These are phyloP conservation scores for Musa troglodytarum DNA, from an alignment of 176 grass and related monocot genomes.

Conservation along the genomic window DNA sequence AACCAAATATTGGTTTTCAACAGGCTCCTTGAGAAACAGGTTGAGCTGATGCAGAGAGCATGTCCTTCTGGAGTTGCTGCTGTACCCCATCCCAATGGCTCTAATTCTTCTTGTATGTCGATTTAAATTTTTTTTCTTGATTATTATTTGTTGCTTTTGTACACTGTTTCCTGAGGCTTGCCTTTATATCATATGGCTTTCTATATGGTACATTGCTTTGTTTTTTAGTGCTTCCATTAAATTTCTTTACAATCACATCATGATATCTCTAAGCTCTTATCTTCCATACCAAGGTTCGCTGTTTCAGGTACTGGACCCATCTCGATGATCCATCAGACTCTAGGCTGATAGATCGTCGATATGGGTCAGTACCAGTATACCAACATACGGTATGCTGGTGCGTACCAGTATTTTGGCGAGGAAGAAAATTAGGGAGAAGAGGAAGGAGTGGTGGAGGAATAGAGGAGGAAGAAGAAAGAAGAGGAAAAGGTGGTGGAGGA, in stretches of 20 bases:
- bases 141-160: neutral
- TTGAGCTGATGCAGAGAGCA: slow-evolving; percentile 68
- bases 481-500: too few relatives aligned
- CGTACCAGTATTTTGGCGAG: too few relatives aligned
- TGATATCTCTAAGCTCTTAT: neutral
- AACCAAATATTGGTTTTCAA: slow-evolving; percentile 85
- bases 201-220: too few relatives aligned
- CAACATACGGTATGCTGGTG: too few relatives aligned
- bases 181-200: neutral
- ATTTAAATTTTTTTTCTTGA: neutral
- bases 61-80: slow-evolving; percentile 43
- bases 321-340: too few relatives aligned
- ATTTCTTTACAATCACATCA: neutral
- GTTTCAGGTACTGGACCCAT: too few relatives aligned
- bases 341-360: too few relatives aligned
- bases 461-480: too few relatives aligned
- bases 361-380: too few relatives aligned
- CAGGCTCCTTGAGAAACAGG: slow-evolving; percentile 70
- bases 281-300: neutral
- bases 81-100: slow-evolving; percentile 61
- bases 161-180: neutral
- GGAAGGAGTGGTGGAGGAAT: too few relatives aligned
- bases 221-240: neutral
- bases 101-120: slow-evolving; percentile 20
- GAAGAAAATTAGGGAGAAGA: too few relatives aligned